Evolutionary conservation across 2,329 filamentous ascomycete genomes (phyloP), one percentile per base, ranked within the genome.

Genomic region (Aureobasidium namibiae): DNA sequence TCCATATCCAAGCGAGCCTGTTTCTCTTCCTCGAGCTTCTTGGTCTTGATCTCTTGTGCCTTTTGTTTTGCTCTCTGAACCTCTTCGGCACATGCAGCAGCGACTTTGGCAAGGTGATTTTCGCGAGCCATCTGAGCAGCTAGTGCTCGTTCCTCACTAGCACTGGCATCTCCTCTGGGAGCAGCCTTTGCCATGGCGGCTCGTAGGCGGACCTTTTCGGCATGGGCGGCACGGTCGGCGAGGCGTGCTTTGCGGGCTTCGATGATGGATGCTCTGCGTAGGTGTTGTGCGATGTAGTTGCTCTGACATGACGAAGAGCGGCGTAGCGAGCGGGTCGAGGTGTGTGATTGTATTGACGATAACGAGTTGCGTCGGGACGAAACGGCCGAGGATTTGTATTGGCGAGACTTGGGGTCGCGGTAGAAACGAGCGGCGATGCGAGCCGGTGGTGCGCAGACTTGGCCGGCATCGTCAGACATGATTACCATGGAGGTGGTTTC

Each of bases 351-450:
- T 24, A 80, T 83, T 1, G 88, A 92, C 4, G 88, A 90, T 31
- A 91, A 82, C 60, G 88, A 91, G 73, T 90, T 91, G 62, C 88
- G 85, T 64, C 88, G 86, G 31, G 88, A 91, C 1, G 88, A 91
- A 24, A 88, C 83, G 14, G 88, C 87, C 24, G 88, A 91, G 60
- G 86, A 86, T 71, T 87, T 89, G 66, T 86, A 85, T 65, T 87
- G 84, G 63, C 79, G 81, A 64, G 84, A 83, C 4, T 78, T 82
- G 36, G 81, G 82, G 62, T 85, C 69, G 64, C 76, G 82, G 73
- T 89, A 89, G 76, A 92, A 90, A 63, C 88, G 87, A 57, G 88
- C 88, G 66, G 88, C 88, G 68, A 92, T 87, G 68, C 85, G 87
- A 31, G 88, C 85, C 56, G 89, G 89, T 46, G 88, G 88, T 56